Percentiles rank a stretch among this genome's conserved stretches.
phyloP scores from a whole-genome alignment of 2,329 filamentous ascomycete species.

The Clonostachys solani region DNA sequence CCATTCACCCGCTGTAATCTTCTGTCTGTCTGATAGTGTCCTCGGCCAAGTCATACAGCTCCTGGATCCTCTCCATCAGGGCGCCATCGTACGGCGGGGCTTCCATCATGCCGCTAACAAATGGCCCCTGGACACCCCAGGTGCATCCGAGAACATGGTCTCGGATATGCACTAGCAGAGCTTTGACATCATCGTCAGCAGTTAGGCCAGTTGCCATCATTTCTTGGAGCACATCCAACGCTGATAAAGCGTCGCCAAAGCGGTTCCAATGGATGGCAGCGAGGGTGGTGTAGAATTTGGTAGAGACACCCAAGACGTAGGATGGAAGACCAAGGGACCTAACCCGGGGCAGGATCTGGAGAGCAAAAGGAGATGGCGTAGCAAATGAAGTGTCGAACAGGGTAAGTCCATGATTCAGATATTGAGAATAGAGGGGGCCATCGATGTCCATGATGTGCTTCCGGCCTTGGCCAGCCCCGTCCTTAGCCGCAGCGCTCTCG shows the following conservation, averaged over 20 bases:
- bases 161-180: slow-evolving; percentile 20
- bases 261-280: slow-evolving; percentile 58
- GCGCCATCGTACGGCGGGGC: slow-evolving; percentile 23
- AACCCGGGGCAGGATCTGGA: slow-evolving; percentile 61
- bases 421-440: slow-evolving; percentile 60
- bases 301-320: slow-evolving; percentile 68
- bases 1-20: too few relatives aligned
- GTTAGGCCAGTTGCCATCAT: slow-evolving; percentile 61
- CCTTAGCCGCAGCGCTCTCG: background rate
- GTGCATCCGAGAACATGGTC: slow-evolving; percentile 25
- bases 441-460: slow-evolving; percentile 48
- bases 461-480: slow-evolving; percentile 2
- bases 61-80: slow-evolving; percentile 14
- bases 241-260: slow-evolving; percentile 50
- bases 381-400: slow-evolving; percentile 54
- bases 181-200: slow-evolving; percentile 35
- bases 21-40: too few relatives aligned
- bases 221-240: slow-evolving; percentile 56
- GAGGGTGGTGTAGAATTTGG: slow-evolving; percentile 65
- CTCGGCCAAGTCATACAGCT: too few relatives aligned
- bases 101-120: slow-evolving; percentile 32
- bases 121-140: slow-evolving; percentile 27
- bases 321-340: slow-evolving; percentile 65
- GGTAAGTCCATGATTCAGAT: slow-evolving; percentile 52
- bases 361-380: slow-evolving; percentile 52